phyloP scores from a whole-genome alignment of 2,329 filamentous ascomycete species.

The Epichloe hybrida region DNA sequence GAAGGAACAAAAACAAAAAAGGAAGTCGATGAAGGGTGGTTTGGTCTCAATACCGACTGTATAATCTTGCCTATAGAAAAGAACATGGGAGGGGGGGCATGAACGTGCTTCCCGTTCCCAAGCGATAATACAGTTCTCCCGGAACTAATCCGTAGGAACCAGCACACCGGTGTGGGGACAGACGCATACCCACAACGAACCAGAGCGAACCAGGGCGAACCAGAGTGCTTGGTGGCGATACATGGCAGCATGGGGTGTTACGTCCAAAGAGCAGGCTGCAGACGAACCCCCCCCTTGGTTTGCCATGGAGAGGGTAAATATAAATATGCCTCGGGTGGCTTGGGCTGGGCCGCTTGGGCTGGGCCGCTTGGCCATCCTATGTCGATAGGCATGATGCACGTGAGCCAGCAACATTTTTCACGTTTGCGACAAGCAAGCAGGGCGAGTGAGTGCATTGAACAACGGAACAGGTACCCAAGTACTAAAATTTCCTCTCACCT shows the following conservation, averaged over 20 bases:
- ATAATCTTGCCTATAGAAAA: background rate
- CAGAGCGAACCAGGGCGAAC: background rate
- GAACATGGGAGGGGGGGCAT: background rate
- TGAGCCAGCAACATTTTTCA: background rate
- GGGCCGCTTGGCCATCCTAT: background rate
- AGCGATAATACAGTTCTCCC: background rate
- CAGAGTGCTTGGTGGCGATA: background rate
- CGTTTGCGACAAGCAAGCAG: background rate
- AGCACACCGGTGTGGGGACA: slow-evolving; percentile 6
- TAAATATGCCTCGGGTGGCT: background rate
- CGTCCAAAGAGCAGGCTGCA: background rate
- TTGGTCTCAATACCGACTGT: background rate
- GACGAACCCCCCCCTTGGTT: background rate
- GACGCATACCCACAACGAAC: background rate
- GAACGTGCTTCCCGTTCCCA: background rate
- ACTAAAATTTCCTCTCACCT: background rate
- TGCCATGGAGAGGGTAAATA: background rate
- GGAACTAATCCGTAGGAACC: background rate
- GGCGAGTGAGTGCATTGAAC: background rate
- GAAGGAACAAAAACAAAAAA: background rate
- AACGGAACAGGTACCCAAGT: background rate
- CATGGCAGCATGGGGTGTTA: no score
- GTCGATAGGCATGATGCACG: background rate
- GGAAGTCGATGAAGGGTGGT: background rate
- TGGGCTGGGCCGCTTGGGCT: background rate